Evolutionary conservation across 768 basidiomycete species (phyloP), one percentile per base, ranked within the genome.

Genomic region (Chlorophyllum brunneum): DNA sequence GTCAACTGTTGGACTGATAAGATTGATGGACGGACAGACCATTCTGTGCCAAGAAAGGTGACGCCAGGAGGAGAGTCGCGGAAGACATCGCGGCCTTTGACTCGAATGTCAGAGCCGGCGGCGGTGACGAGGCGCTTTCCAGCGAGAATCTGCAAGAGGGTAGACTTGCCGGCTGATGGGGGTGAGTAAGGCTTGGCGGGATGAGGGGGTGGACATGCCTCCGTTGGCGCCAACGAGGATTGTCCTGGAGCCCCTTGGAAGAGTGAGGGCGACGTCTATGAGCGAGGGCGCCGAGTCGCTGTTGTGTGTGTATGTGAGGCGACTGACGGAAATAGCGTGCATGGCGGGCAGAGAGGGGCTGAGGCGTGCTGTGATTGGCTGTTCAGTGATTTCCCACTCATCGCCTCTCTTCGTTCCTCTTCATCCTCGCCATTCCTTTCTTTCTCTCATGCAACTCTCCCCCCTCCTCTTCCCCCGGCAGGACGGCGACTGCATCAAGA

Each of bases 181-280:
- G 29, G 40, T 15, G 59, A 58, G 43, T 63, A 50, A 49, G 52
- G 44, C 24, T 52, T 16, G 48, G 26, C 50, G 26, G 27, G 44
- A 29, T 34, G 37, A 58, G 31, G 26, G n/a, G 37, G 49, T 37
- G 26, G 15, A 49, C 82, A 55, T 49, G 90, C 93, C 94, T 69
- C 95, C 95, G 65, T 98, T 98, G 18, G 93, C 92, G 42, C 97
- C 95, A 34, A 98, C 74, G 39, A 98, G 70, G 54, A 99, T 78
- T 42, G 90, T 92, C 42, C 95, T 78, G 1, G 87, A 87, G 1
- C 92, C 95, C 15, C 68, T 72, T 2, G 82, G 82, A 3, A 98
- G 78, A 48, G 73, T 58, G 24, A 98, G 70, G 57, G 73, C 73
- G 56, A 98, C 74, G 59, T 86, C 72, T 8, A 70, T 58, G 33